Evolutionary conservation across 192 early-diverging fungal genomes (phyloP).

Genomic region (Backusella liffmaniae): DNA sequence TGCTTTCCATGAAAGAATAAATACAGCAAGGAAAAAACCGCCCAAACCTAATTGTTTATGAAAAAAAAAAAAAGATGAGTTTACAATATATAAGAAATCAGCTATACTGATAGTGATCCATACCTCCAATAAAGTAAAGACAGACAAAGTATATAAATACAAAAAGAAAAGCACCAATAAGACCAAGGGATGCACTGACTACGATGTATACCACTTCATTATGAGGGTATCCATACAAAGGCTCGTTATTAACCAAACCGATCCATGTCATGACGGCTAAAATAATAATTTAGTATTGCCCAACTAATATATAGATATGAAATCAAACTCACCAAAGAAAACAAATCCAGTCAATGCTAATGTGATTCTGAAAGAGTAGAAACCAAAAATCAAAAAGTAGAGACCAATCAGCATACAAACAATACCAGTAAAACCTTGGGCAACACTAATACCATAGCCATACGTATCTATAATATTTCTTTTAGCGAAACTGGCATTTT

Average conservation of each 20-base stretch:
- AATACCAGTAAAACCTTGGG: conserved; percentile 42
- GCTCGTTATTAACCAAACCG: conserved; percentile 36
- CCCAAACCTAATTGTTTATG: conserved; percentile 8
- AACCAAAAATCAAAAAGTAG: conserved; percentile 50
- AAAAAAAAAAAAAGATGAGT: background rate
- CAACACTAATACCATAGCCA: conserved; percentile 38
- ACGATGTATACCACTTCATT: conserved; percentile 29
- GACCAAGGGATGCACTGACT: conserved; percentile 30
- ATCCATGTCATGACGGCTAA: conserved; percentile 40
- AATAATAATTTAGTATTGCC: background rate
- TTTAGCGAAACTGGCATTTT: no score
- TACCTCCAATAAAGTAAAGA: conserved; percentile 55
- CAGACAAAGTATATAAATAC: conserved; percentile 55
- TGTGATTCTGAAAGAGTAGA: conserved; percentile 46
- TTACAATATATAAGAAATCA: background rate
- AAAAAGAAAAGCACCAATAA: conserved; percentile 33
- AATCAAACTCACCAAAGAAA: conserved; percentile 39
- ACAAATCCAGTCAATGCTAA: conserved; percentile 48
- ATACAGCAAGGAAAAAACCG: conserved; percentile 36
- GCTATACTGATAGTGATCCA: background rate
- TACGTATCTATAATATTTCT: conserved; percentile 28
- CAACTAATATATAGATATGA: background rate
- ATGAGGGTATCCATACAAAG: conserved; percentile 29
- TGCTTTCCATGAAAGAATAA: conserved; percentile 37
- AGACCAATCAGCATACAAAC: conserved; percentile 43